These are phyloP conservation scores for Decorospora gaudefroyi DNA, from an alignment of 2,329 filamentous ascomycete genomes.

Conservation along the genomic window DNA sequence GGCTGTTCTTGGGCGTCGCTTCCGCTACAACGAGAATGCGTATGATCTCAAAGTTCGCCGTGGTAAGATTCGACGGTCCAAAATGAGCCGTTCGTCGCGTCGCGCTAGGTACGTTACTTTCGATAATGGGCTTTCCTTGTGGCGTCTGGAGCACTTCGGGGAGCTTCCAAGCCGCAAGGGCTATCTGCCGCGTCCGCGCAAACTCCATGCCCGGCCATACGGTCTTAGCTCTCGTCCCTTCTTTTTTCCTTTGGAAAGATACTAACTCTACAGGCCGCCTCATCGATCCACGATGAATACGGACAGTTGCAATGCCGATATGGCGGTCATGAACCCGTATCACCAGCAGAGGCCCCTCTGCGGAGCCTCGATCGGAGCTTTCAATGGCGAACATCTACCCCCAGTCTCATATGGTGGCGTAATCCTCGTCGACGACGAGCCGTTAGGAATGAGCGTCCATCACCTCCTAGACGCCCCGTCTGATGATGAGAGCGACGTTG, in stretches of 20 bases:
- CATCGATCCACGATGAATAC: slow-evolving; percentile 50
- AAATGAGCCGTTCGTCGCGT: slow-evolving; percentile 49
- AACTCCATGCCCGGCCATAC: too few relatives aligned
- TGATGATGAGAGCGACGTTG: slow-evolving; percentile 55
- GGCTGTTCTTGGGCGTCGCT: slow-evolving; percentile 69
- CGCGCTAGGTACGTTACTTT: slow-evolving; percentile 23
- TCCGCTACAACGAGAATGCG: slow-evolving; percentile 68
- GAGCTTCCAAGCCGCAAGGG: too few relatives aligned
- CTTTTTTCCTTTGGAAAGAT: background rate
- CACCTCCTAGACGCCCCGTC: slow-evolving; percentile 81
- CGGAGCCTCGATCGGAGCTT: slow-evolving; percentile 91
- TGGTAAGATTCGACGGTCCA: slow-evolving; percentile 68
- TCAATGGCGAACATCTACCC: slow-evolving; percentile 81
- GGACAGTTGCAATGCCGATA: slow-evolving; percentile 43
- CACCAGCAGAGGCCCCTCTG: slow-evolving; percentile 80
- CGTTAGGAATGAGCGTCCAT: slow-evolving; percentile 94
- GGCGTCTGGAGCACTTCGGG: background rate
- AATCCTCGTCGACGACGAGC: slow-evolving; percentile 79
- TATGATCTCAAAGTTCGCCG: slow-evolving; percentile 73
- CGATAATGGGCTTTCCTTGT: background rate
- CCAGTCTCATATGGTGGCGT: slow-evolving; percentile 90
- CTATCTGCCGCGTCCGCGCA: too few relatives aligned
- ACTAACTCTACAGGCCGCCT: slow-evolving; percentile 25
- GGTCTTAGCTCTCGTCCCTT: too few relatives aligned
- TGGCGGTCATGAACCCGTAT: slow-evolving; percentile 65